Evolutionary conservation across 495 filamentous ascomycete genomes (phyloP).

Genomic region (Terfezia claveryi): DNA sequence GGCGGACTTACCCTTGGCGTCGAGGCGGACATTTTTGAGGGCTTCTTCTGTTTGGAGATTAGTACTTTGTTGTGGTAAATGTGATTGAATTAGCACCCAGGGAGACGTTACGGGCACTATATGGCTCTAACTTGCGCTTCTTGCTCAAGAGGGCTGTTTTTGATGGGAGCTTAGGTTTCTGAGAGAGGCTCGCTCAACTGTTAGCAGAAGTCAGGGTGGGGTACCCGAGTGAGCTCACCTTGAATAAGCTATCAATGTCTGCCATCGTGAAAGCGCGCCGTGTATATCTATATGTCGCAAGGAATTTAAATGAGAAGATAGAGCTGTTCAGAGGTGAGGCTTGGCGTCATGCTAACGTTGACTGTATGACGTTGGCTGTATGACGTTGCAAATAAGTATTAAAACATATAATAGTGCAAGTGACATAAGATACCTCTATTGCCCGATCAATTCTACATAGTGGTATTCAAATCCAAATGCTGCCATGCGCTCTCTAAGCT

Average conservation of each 20-base stretch:
- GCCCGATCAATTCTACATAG: too few relatives aligned
- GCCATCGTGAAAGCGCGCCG: conserved; percentile 30
- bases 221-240: conserved; percentile 28
- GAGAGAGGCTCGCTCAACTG: conserved; percentile 1
- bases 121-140: conserved; percentile 60
- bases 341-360: too few relatives aligned
- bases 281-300: not conserved
- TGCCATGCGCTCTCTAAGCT: too few relatives aligned
- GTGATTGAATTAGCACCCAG: conserved; percentile 29
- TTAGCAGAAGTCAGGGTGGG: conserved; percentile 4
- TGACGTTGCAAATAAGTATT: too few relatives aligned
- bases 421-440: too few relatives aligned
- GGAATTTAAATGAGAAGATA: too few relatives aligned
- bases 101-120: conserved; percentile 4
- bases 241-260: conserved; percentile 67
- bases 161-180: conserved; percentile 30
- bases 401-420: too few relatives aligned
- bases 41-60: conserved; percentile 30
- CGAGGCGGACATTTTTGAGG: conserved; percentile 59
- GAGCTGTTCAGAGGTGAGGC: too few relatives aligned
- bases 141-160: conserved; percentile 16
- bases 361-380: too few relatives aligned
- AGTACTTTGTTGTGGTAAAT: conserved; percentile 29
- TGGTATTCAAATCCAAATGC: too few relatives aligned
- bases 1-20: conserved; percentile 35